Evolutionary conservation across 176 grass and related monocot genomes (phyloP).

Genomic region (Sorghum bicolor): Sorghum_bicolor_NCBIv3 NC_012871.2:51636501-51637000

Average conservation of each 20-base stretch:
- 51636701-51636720: neutral
- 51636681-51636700: neutral
- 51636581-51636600: neutral
- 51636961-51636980: too few species aligned
- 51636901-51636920: too few species aligned
- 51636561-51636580: neutral
- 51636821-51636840: neutral
- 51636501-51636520: neutral
- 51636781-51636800: neutral
- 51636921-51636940: too few species aligned
- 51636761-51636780: neutral
- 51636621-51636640: neutral
- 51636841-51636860: too few species aligned
- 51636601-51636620: neutral
- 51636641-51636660: neutral
- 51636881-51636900: too few species aligned
- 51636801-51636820: neutral
- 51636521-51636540: constrained; percentile 12
- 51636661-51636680: neutral
- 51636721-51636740: neutral
- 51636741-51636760: neutral
- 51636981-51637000: too few species aligned
- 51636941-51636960: too few species aligned
- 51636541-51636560: neutral
- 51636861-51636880: too few species aligned